phyloP scores from a whole-genome alignment of 352 stramenopile species.

The Phytophthora pluvialis region DNA sequence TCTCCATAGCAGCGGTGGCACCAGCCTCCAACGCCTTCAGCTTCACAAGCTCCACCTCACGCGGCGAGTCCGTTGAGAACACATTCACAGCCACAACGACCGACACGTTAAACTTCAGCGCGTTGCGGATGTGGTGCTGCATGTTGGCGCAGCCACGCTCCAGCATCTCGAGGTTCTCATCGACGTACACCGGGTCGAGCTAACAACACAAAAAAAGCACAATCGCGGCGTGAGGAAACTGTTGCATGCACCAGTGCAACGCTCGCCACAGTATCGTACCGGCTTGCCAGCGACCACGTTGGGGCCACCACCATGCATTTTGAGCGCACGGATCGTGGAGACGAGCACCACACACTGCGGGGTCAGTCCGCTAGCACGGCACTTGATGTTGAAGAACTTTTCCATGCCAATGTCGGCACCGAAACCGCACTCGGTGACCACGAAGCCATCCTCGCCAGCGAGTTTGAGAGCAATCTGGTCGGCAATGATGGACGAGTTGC shows the following conservation, averaged over 20 bases:
- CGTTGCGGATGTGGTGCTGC: constrained; percentile 97
- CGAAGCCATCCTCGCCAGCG: constrained; percentile 95
- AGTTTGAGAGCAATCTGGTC: constrained; percentile 95
- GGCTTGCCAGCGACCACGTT: constrained; percentile 94
- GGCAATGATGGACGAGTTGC: constrained; percentile 97
- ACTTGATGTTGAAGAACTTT: constrained; percentile 99
- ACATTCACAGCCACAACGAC: constrained; percentile 96
- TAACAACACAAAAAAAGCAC: constrained; percentile 20
- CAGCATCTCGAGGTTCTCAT: constrained; percentile 97
- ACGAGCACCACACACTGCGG: constrained; percentile 98
- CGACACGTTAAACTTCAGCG: constrained; percentile 93
- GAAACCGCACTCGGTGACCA: constrained; percentile 98
- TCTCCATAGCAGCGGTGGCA: constrained; percentile 96
- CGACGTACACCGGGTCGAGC: constrained; percentile 91
- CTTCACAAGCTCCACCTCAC: constrained; percentile 95
- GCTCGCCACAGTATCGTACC: constrained; percentile 43
- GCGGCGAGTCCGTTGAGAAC: constrained; percentile 67
- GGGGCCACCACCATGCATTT: constrained; percentile 99
- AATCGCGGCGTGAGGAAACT: background rate
- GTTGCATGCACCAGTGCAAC: constrained; percentile 1
- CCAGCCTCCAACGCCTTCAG: constrained; percentile 91
- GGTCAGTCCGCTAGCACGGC: constrained; percentile 93
- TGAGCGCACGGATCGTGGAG: constrained; percentile 97
- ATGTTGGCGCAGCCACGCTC: constrained; percentile 93
- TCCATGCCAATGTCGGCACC: constrained; percentile 97